Conservation (phyloP, 2,329 filamentous ascomycete species). For the Microsporum audouinii region DNA sequence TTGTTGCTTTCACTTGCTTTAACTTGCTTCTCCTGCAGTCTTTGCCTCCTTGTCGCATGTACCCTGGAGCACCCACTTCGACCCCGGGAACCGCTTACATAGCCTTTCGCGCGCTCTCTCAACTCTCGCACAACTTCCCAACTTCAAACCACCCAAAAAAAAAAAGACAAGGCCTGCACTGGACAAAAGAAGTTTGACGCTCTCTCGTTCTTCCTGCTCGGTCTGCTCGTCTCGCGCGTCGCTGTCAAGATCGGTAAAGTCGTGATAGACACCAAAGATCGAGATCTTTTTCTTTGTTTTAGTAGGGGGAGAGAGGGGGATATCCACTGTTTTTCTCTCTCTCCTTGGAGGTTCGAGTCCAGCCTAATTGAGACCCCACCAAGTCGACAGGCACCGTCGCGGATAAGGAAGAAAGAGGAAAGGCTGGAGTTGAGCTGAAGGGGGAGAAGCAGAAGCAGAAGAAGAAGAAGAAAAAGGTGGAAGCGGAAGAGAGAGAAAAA, state of each 20-base stretch:
- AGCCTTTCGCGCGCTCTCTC: no score
- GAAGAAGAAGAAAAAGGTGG: neutral
- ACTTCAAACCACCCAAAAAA: no score
- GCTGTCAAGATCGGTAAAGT: no score
- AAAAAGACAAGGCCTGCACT: no score
- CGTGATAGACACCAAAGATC: neutral
- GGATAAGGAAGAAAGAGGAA: neutral
- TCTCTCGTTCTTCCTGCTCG: neutral
- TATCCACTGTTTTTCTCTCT: neutral
- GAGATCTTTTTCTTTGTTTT: neutral
- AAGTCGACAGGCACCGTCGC: neutral
- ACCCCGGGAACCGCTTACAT: no score
- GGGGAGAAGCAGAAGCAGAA: neutral
- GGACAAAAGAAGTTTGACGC: no score
- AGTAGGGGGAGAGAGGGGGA: neutral
- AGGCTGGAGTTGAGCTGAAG: neutral
- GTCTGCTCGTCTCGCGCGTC: neutral
- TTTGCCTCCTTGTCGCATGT: neutral
- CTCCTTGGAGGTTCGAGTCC: neutral
- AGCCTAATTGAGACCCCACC: neutral
- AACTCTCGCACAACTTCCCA: no score
- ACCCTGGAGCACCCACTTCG: no score
- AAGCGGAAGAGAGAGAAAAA: neutral
- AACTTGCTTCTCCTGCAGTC: neutral
- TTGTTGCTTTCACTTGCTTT: neutral